Base-by-base conservation (phyloP, 768 basidiomycete genomes). In the Pleurotus giganteus region DNA sequence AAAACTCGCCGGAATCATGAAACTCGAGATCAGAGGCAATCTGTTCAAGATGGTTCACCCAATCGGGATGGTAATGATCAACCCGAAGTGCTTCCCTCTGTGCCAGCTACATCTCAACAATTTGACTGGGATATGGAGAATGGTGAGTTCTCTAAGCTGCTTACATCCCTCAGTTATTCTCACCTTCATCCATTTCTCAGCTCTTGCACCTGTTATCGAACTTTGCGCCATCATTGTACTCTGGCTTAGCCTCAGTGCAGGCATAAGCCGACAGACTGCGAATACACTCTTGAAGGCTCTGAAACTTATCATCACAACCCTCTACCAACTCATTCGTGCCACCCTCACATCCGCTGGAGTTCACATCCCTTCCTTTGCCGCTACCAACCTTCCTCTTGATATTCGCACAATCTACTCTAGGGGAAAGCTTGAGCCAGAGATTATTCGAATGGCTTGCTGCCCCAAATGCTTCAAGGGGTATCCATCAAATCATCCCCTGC, bases 391-490 rank as follows among this genome's bases (percentile, higher is more conserved):
- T 36, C 66, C 66, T 26, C 3, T 19, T n/a, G 68, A 71, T 55
- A 52, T 69, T 12, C 61, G 61, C 1, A 68, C 65, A 12, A 57
- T 62, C 3, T 64, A 66, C 37, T 26, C 41, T 1, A 27, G 7
- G 1, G 34, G 44, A 3, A 51, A 53, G 9, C 15, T 65, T 19
- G 61, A 69, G 21, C 65, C 66, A 28, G 61, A 63, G 0, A 60
- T 69, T 26, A 56, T 55, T 2, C 55, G 59, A 2, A 63, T 59
- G 36, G 46, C 60, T 17, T 67, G 65, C 57, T 71, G 69, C 49
- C 65, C 66, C 1, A 51, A 57, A 43, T 71, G 67, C 57, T 67
- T 63, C 53, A 44, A 47, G 9, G 43, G 47, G 1, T 64, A 62
- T 56, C 47, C 47, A 31, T 34, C 43, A 4, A 12, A 32, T 13